Evolutionary conservation across 768 basidiomycete species (phyloP).

Genomic region (Auricularia cornea): DNA sequence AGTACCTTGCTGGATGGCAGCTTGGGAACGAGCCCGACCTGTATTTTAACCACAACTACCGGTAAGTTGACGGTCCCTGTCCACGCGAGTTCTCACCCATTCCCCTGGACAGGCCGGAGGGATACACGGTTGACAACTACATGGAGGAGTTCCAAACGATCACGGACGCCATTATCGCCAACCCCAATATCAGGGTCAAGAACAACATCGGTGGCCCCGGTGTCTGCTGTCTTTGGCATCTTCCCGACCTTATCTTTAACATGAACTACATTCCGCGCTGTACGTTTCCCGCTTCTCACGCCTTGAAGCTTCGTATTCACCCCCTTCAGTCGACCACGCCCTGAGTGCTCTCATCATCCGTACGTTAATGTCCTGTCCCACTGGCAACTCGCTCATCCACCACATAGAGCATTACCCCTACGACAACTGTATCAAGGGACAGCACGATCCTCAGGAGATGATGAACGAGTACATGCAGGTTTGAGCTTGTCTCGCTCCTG

Average conservation of each 20-base stretch:
- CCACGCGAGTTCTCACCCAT: no score
- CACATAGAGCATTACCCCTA: constrained; percentile 15
- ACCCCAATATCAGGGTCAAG: constrained; percentile 30
- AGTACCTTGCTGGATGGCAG: background rate
- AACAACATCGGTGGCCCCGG: constrained; percentile 56
- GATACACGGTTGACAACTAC: constrained; percentile 33
- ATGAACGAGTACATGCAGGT: constrained; percentile 18
- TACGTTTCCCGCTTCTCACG: background rate
- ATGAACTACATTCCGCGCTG: constrained; percentile 15
- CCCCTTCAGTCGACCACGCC: background rate
- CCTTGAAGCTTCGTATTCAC: background rate
- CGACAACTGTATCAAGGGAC: constrained; percentile 27
- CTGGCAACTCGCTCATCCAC: background rate
- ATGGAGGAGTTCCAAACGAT: constrained; percentile 43
- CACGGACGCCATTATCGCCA: constrained; percentile 34
- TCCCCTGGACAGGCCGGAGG: background rate
- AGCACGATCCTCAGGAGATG: constrained; percentile 19
- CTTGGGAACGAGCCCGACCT: background rate
- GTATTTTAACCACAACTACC: background rate
- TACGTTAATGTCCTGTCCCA: background rate
- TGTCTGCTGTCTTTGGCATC: constrained; percentile 26
- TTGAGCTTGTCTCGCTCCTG: no score
- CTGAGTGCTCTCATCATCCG: background rate
- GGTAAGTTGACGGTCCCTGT: no score
- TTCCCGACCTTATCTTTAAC: background rate